Base-by-base conservation (phyloP, 495 filamentous ascomycete species). In the Penicillium simplicissimum region DNA sequence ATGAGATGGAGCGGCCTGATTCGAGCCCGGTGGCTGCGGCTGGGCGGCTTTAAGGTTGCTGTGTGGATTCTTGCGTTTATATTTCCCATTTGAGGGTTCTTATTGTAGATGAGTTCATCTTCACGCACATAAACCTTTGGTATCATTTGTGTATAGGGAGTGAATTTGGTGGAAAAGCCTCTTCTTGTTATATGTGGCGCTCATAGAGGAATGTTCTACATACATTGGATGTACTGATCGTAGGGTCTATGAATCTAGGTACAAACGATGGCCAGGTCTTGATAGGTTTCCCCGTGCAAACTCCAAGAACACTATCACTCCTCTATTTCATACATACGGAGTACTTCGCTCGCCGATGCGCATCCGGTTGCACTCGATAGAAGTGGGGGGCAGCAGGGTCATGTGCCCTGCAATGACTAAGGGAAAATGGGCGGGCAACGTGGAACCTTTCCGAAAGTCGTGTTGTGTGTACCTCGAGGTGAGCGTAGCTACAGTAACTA, bases 1-100 rank as follows among this genome's bases (percentile, higher is more conserved):
- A 99, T 70, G 94, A 97, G 74, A 74, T 93, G 61, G 90, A 92
- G 64, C 79, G 66, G 38, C 66, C 69, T n/a, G 65, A 70, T 13
- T 52, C 59, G 9, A 64, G 60, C 40, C 57, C 51, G 5, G 55
- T 40, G 36, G 58, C 31, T 17, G 45, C 38, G 7, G 51, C 49
- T 55, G 52, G 61, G 21, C 51, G 51, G 4, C 53, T 57, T 2
- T 59, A 35, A 56, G 11, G 23, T 0, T n/a, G 51, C 47, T 10
- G n/a, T 35, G 19, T n/a, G 53, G 33, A 31, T 43, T 14, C 13
- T 28, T 15, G 13, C 25, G 21, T 53, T 59, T 47, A 19, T 34
- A 21, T 38, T 17, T 42, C 52, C 33, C 13, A 7, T 57, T 28
- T 33, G 33, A 45, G 1, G 1, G 13, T 38, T 36, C 28, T 48